phyloP scores from a whole-genome alignment of 2,329 filamentous ascomycete species.

The Tolypocladium tundrense region DNA sequence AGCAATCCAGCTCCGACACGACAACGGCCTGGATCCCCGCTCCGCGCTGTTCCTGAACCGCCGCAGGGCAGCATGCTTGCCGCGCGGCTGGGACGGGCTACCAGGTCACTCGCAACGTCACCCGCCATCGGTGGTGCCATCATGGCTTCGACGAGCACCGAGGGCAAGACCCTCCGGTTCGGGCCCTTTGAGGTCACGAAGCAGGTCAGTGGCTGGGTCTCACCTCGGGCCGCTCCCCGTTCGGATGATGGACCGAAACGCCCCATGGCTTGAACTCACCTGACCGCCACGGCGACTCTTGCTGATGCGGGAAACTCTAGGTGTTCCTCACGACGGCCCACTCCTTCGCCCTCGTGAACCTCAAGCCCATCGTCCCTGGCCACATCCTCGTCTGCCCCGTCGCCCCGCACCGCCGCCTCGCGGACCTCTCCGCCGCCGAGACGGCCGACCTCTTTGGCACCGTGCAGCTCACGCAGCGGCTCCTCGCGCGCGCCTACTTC shows the following conservation, averaged over 20 bases:
- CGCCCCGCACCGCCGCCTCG: slow-evolving; percentile 57
- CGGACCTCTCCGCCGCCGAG: slow-evolving; percentile 62
- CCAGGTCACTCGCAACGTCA: slow-evolving; percentile 3
- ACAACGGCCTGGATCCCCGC: background rate
- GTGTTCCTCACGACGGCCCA: slow-evolving; percentile 76
- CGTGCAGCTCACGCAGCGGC: slow-evolving; percentile 70
- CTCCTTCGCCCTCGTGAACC: slow-evolving; percentile 85
- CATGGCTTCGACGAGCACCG: slow-evolving; percentile 19
- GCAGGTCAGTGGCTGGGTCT: slow-evolving; percentile 41
- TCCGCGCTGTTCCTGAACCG: background rate
- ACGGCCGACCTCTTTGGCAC: slow-evolving; percentile 76
- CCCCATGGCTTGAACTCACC: background rate
- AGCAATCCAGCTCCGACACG: background rate
- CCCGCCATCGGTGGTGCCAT: slow-evolving; percentile 8
- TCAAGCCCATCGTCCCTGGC: slow-evolving; percentile 87
- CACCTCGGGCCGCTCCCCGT: too few relatives aligned
- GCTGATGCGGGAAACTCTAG: slow-evolving; percentile 30
- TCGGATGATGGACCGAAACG: background rate
- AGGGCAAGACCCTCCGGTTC: slow-evolving; percentile 44
- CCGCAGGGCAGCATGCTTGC: background rate
- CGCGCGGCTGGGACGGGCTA: background rate
- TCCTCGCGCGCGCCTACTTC: slow-evolving; percentile 55
- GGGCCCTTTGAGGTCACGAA: slow-evolving; percentile 67
- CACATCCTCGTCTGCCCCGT: slow-evolving; percentile 85
- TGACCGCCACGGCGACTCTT: background rate